A percentile compares a stretch with the other conserved stretches of the same genome.
Conservation (phyloP, 1,284 basidiomycete genomes). For the Clitocybe nebularis region DNA sequence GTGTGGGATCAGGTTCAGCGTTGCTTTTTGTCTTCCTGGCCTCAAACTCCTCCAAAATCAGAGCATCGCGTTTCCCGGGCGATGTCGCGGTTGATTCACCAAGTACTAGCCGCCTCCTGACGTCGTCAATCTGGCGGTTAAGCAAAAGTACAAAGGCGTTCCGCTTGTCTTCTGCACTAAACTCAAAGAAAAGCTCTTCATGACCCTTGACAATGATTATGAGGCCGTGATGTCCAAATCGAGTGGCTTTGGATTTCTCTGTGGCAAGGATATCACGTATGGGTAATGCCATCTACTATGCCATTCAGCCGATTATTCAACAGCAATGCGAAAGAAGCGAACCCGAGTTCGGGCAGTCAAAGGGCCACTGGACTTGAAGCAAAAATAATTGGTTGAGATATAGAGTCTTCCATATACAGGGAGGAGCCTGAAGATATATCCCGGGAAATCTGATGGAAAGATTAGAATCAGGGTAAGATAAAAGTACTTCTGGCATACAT, state of each 20-base stretch:
- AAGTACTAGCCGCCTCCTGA: constrained; percentile 44
- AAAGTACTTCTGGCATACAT: constrained; percentile 48
- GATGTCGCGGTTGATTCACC: constrained; percentile 40
- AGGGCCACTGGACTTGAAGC: constrained; percentile 82
- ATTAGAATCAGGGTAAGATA: not conserved
- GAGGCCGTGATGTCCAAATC: constrained; percentile 86
- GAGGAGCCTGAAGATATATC: constrained; percentile 81
- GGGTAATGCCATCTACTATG: constrained; percentile 89
- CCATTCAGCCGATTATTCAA: no score
- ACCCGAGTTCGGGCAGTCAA: constrained; percentile 76
- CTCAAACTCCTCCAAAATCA: constrained; percentile 73
- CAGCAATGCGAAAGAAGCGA: constrained; percentile 23
- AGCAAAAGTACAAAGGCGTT: constrained; percentile 73
- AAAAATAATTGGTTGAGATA: constrained; percentile 85
- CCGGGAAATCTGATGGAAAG: constrained; percentile 68
- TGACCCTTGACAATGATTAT: constrained; percentile 91
- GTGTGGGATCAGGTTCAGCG: constrained; percentile 42
- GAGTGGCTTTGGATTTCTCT: constrained; percentile 83
- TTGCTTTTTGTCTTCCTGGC: constrained; percentile 36
- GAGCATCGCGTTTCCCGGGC: constrained; percentile 56
- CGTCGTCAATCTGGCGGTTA: constrained; percentile 76
- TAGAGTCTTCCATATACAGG: constrained; percentile 86
- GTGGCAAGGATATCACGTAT: constrained; percentile 82
- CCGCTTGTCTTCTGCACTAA: constrained; percentile 74
- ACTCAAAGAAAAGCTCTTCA: constrained; percentile 97